Percentiles rank a stretch among this genome's conserved stretches.
Evolutionary conservation across 768 basidiomycete genomes (phyloP).

Genomic region (Leccinum broughii): DNA sequence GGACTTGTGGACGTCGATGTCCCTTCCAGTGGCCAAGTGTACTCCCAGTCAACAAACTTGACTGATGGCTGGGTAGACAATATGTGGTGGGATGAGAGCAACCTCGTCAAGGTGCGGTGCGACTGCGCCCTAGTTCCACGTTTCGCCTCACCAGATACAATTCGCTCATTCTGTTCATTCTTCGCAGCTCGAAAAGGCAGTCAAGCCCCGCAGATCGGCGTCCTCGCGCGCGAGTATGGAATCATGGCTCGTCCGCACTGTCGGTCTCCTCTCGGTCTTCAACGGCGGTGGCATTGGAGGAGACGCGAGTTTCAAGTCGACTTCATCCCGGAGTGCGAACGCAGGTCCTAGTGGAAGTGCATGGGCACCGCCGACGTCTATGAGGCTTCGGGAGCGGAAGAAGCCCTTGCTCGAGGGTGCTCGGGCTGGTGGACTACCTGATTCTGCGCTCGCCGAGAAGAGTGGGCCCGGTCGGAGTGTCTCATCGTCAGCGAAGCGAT

Average conservation of each 20-base stretch:
- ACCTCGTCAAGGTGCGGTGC: constrained; percentile 52
- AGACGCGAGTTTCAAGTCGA: constrained; percentile 4
- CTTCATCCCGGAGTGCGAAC: constrained; percentile 3
- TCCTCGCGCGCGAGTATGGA: constrained; percentile 36
- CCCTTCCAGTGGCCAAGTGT: not conserved
- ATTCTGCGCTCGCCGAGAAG: not conserved
- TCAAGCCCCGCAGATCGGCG: constrained; percentile 55
- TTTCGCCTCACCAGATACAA: not conserved
- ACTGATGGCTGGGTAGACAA: constrained; percentile 34
- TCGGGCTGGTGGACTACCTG: not conserved
- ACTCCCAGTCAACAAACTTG: too few relatives aligned
- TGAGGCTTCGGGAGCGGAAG: constrained; percentile 53
- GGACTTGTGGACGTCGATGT: constrained; percentile 53
- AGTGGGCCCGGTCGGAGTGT: constrained; percentile 1
- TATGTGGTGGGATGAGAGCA: constrained; percentile 66
- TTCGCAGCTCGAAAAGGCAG: constrained; percentile 60
- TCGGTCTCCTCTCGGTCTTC: constrained; percentile 27
- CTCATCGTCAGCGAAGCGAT: constrained; percentile 1
- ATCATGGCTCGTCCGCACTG: constrained; percentile 59
- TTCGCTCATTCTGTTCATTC: not conserved
- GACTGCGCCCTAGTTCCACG: not conserved
- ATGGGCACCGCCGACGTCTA: constrained; percentile 20
- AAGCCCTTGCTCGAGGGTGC: constrained; percentile 15
- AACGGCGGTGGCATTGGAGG: not conserved
- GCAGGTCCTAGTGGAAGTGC: not conserved